Percentiles rank a stretch among this genome's conserved stretches.
phyloP scores from a whole-genome alignment of 306 rosid genomes.

The Astragalus glycyphyllos region DNA sequence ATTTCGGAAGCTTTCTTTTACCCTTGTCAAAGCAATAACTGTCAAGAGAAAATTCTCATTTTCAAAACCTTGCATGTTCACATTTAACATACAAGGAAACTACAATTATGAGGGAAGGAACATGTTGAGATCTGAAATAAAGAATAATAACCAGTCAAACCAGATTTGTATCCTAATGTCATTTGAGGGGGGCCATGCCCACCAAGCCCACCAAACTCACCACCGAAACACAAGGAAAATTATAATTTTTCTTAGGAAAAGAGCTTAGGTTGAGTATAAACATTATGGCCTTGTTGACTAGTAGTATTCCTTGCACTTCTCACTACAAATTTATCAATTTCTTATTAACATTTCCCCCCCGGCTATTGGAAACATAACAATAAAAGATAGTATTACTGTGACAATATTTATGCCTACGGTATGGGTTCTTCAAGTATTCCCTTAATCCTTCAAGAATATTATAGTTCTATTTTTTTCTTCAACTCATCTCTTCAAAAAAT shows the following conservation, averaged over 20 bases:
- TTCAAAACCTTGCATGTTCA: conserved; percentile 37
- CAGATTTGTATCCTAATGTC: background rate
- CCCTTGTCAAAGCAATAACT: conserved; percentile 67
- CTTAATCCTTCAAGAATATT: background rate
- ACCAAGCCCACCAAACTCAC: background rate
- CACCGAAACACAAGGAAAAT: background rate
- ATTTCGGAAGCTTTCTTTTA: conserved; percentile 63
- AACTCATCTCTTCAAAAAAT: background rate
- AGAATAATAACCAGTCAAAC: conserved; percentile 15
- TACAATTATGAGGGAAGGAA: conserved; percentile 24
- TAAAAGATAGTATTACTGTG: background rate
- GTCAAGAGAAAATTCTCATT: conserved; percentile 41
- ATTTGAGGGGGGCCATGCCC: background rate
- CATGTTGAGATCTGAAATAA: conserved; percentile 3
- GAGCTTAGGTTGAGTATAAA: background rate
- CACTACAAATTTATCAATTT: background rate
- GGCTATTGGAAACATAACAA: conserved; percentile 1
- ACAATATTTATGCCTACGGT: background rate
- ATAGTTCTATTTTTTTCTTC: conserved; percentile 3
- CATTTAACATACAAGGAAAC: background rate
- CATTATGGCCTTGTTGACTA: background rate
- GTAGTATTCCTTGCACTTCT: conserved; percentile 6
- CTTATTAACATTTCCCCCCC: background rate
- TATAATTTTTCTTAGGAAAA: background rate
- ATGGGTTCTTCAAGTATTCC: conserved; percentile 2